Evolutionary conservation across 2,329 filamentous ascomycete species (phyloP).

Genomic region (Myriosclerotinia scirpicola): DNA sequence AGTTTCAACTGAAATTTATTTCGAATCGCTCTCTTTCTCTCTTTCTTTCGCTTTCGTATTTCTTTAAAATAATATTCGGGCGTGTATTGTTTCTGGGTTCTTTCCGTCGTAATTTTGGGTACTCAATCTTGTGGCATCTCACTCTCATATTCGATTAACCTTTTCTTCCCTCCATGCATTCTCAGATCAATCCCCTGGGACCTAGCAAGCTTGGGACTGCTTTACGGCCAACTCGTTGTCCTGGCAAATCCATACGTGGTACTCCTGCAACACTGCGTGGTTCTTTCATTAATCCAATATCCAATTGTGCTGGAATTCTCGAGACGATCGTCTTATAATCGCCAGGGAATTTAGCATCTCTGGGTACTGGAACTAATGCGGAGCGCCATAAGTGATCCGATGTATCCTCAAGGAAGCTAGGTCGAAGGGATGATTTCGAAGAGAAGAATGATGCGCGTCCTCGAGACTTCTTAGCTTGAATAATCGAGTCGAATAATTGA

Average conservation of each 20-base stretch:
- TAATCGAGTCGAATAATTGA: conserved; percentile 80
- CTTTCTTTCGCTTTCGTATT: conserved; percentile 4
- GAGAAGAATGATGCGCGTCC: conserved; percentile 59
- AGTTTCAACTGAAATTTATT: conserved; percentile 1
- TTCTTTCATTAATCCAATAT: conserved; percentile 86
- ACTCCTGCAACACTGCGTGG: conserved; percentile 86
- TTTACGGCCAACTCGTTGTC: conserved; percentile 40
- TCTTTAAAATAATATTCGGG: background rate
- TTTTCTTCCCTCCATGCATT: background rate
- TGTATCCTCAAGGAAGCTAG: conserved; percentile 68
- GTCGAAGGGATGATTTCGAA: conserved; percentile 37
- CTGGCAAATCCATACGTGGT: conserved; percentile 53
- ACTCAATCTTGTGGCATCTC: background rate
- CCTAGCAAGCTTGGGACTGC: conserved; percentile 42
- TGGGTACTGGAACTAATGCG: conserved; percentile 59
- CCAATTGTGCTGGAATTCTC: conserved; percentile 77
- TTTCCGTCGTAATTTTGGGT: conserved; percentile 12
- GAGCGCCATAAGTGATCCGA: conserved; percentile 80
- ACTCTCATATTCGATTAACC: background rate
- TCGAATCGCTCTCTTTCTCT: conserved; percentile 5
- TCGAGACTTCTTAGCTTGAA: conserved; percentile 70
- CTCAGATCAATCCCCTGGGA: conserved; percentile 13
- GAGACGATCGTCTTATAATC: conserved; percentile 62
- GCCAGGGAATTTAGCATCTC: conserved; percentile 58
- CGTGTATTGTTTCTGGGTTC: conserved; percentile 11